phyloP scores from a whole-genome alignment of 495 filamentous ascomycete species.

The Niebla homalea region DNA sequence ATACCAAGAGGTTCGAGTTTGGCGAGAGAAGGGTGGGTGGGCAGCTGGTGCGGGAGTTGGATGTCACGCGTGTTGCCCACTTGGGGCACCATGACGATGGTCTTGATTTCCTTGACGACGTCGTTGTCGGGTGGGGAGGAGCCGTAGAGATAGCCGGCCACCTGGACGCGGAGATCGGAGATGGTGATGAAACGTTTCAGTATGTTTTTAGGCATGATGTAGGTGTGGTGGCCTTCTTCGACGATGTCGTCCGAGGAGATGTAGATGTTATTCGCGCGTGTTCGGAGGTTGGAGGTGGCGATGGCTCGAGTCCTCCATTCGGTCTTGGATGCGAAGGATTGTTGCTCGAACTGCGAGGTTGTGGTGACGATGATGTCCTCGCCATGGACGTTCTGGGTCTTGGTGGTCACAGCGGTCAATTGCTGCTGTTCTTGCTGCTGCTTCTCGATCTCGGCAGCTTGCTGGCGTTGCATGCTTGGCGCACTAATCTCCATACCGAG shows the following conservation, averaged over 20 bases:
- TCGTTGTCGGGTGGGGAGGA: conserved; percentile 86
- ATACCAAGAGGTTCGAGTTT: conserved; percentile 84
- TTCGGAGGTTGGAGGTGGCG: conserved; percentile 89
- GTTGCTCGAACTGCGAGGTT: conserved; percentile 91
- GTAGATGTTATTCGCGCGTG: conserved; percentile 94
- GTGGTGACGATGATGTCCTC: conserved; percentile 98
- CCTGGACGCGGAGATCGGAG: conserved; percentile 90
- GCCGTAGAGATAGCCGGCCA: conserved; percentile 92
- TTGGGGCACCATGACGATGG: conserved; percentile 95
- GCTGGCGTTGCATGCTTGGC: conserved; percentile 95
- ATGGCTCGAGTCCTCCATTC: conserved; percentile 98
- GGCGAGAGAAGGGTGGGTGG: conserved; percentile 83
- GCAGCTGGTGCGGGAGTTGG: conserved; percentile 80
- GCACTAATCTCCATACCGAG: conserved; percentile 99
- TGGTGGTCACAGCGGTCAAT: conserved; percentile 93
- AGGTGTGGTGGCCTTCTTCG: conserved; percentile 62
- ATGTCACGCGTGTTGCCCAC: conserved; percentile 88
- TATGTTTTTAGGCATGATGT: conserved; percentile 97
- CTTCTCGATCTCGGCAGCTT: conserved; percentile 98
- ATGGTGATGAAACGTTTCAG: conserved; percentile 98
- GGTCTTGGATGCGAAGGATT: conserved; percentile 95
- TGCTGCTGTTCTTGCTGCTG: conserved; percentile 95
- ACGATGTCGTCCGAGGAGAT: conserved; percentile 87
- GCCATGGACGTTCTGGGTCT: conserved; percentile 94
- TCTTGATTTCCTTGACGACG: conserved; percentile 90